Percentiles rank a stretch among this genome's conserved stretches.
phyloP scores from a whole-genome alignment of 2,329 filamentous ascomycete genomes.

The Xylariales sp. region DNA sequence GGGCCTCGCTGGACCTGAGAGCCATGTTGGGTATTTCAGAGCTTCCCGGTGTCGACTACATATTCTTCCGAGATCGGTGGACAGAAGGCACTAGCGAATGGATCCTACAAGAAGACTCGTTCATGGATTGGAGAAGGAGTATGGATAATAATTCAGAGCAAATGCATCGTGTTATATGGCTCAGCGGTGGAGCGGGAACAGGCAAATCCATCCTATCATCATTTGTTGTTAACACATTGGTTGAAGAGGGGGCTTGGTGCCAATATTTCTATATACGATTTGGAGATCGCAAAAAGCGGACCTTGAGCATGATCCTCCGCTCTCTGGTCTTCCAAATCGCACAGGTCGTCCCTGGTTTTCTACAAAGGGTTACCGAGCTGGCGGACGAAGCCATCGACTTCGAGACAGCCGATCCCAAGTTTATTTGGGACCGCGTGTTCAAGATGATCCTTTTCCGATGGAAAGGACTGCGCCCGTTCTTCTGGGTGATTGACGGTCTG shows the following conservation, averaged over 20 bases:
- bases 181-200: conserved; percentile 9
- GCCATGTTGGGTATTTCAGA: conserved; percentile 9
- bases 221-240: conserved; percentile 13
- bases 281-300: conserved; percentile 10
- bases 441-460: conserved; percentile 22
- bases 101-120: conserved; percentile 6
- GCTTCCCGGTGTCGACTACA: conserved; percentile 10
- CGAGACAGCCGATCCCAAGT: conserved; percentile 16
- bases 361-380: conserved; percentile 17
- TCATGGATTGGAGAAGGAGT: conserved; percentile 10
- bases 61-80: conserved; percentile 14
- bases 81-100: conserved; percentile 9
- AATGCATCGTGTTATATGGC: conserved; percentile 8
- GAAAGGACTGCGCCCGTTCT: neutral
- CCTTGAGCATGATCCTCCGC: conserved; percentile 18
- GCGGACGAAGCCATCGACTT: conserved; percentile 16
- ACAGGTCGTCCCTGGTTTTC: conserved; percentile 10
- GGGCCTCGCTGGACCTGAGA: too few relatives aligned
- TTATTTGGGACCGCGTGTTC: conserved; percentile 28
- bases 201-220: conserved; percentile 16
- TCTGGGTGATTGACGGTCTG: neutral
- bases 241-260: conserved; percentile 8
- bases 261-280: conserved; percentile 14
- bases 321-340: conserved; percentile 27
- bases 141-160: neutral